Percentiles rank a stretch among this genome's conserved stretches.
Conservation (phyloP, 1,139 yeast species). For the Debaryomycetaceae sp. region DNA sequence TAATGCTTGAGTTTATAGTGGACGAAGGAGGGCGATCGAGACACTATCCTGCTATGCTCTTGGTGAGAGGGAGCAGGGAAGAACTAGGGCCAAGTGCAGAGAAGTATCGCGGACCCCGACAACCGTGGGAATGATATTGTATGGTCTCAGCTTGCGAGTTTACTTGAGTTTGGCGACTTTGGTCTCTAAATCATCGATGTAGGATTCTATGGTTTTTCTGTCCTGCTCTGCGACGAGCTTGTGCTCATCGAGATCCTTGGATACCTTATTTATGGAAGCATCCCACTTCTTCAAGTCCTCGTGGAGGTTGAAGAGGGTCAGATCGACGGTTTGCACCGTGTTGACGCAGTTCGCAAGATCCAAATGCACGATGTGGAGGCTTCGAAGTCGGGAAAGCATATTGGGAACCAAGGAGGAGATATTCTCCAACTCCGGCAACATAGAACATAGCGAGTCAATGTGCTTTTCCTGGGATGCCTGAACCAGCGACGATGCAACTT, state of each 20-base stretch:
- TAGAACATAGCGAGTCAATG: slow-evolving; percentile 35
- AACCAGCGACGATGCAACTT: background rate
- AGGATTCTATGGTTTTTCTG: slow-evolving; percentile 8
- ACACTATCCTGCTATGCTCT: no score
- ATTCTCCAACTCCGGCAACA: slow-evolving; percentile 33
- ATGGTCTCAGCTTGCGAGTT: background rate
- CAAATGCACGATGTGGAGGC: slow-evolving; percentile 43
- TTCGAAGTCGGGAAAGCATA: slow-evolving; percentile 39
- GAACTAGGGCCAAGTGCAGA: no score
- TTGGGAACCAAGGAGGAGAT: slow-evolving; percentile 36
- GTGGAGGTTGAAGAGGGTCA: slow-evolving; percentile 28
- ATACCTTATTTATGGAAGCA: slow-evolving; percentile 30
- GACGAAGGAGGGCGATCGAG: no score
- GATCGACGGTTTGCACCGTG: slow-evolving; percentile 32
- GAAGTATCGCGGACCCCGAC: no score
- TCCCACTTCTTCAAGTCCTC: slow-evolving; percentile 42
- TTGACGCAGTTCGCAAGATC: slow-evolving; percentile 28
- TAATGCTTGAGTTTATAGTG: no score
- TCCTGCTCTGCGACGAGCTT: slow-evolving; percentile 4
- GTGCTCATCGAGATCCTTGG: slow-evolving; percentile 28
- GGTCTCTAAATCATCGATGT: slow-evolving; percentile 9
- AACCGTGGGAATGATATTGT: background rate
- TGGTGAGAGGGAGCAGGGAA: no score
- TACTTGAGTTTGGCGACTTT: background rate
- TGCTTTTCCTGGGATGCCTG: slow-evolving; percentile 15